phyloP scores from a whole-genome alignment of 768 basidiomycete species.

The Tephrocybe sp. region DNA sequence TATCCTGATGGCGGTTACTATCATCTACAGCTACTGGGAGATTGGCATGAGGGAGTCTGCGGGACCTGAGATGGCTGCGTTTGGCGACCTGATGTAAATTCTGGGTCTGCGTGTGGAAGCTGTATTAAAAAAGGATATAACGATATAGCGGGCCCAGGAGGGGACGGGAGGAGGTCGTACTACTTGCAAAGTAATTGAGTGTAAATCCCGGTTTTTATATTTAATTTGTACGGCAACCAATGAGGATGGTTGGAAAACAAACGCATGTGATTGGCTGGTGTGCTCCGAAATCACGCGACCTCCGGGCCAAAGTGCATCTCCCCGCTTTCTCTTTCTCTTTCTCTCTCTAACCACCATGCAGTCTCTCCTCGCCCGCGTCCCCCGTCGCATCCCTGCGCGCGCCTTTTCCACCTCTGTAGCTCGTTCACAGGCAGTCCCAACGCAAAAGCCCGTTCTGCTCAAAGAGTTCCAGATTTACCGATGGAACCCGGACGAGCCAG shows the following conservation, averaged over 20 bases:
- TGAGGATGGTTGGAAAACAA: constrained; percentile 4
- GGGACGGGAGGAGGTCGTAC: too few relatives aligned
- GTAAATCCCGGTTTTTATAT: too few relatives aligned
- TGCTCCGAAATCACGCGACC: constrained; percentile 22
- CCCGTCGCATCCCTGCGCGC: constrained; percentile 10
- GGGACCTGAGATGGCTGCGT: constrained; percentile 78
- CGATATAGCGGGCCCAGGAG: too few relatives aligned
- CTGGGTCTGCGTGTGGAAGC: too few relatives aligned
- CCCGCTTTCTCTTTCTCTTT: not conserved
- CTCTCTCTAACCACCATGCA: constrained; percentile 14
- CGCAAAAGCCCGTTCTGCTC: constrained; percentile 65
- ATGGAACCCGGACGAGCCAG: constrained; percentile 97
- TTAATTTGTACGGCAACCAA: too few relatives aligned
- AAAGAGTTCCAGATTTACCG: constrained; percentile 99
- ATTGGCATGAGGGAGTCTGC: constrained; percentile 88
- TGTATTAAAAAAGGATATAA: too few relatives aligned
- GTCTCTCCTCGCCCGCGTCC: constrained; percentile 12
- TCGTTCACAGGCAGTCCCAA: constrained; percentile 43
- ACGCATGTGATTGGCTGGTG: constrained; percentile 21
- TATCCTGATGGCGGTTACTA: constrained; percentile 97
- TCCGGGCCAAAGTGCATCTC: not conserved
- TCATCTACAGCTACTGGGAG: constrained; percentile 97
- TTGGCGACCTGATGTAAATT: constrained; percentile 75
- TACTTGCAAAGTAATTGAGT: too few relatives aligned
- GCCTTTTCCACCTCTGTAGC: constrained; percentile 14